A percentile compares a stretch with the other conserved stretches of the same genome.
phyloP scores from a whole-genome alignment of 2,329 filamentous ascomycete genomes.

The Neoascochyta sp. region DNA sequence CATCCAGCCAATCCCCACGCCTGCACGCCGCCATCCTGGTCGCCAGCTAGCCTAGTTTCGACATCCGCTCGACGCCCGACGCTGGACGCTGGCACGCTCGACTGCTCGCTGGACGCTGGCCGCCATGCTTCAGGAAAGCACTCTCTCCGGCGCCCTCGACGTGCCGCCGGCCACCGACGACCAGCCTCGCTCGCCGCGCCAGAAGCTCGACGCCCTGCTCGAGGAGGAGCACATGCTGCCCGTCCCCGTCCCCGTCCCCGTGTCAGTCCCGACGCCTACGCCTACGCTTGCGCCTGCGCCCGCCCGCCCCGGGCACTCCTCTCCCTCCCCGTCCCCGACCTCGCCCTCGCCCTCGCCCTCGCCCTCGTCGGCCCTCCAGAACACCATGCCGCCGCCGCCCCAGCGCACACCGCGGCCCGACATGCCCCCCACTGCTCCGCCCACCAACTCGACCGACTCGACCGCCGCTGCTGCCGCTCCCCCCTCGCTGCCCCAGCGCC shows the following conservation, averaged over 20 bases:
- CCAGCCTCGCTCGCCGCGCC: constrained; percentile 36
- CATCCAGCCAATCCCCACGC: constrained; percentile 1
- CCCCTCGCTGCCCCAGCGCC: constrained; percentile 47
- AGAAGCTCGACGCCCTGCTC: constrained; percentile 39
- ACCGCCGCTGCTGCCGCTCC: constrained; percentile 52
- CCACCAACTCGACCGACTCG: constrained; percentile 88
- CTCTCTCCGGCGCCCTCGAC: constrained; percentile 10
- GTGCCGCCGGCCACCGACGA: constrained; percentile 15
- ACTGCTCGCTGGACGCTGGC: constrained; percentile 23
- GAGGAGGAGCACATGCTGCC: constrained; percentile 28
- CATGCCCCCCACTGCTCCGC: constrained; percentile 34
- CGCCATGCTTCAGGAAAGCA: constrained; percentile 27
- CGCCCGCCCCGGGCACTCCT: constrained; percentile 19
- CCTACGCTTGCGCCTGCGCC: constrained; percentile 12
- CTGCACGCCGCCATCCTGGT: constrained; percentile 10
- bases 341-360: constrained; percentile 35
- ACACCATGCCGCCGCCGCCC: constrained; percentile 29
- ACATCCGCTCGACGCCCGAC: constrained; percentile 12
- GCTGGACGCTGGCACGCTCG: too few species aligned
- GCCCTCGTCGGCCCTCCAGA: constrained; percentile 33
- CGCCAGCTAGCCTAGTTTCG: constrained; percentile 29
- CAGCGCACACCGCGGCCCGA: constrained; percentile 36
- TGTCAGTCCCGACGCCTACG: constrained; percentile 9
- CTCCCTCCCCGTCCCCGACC: constrained; percentile 35
- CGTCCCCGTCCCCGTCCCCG: constrained; percentile 6